phyloP scores from a whole-genome alignment of 257 asterid genomes.

The Solanum chiquidenum region DNA sequence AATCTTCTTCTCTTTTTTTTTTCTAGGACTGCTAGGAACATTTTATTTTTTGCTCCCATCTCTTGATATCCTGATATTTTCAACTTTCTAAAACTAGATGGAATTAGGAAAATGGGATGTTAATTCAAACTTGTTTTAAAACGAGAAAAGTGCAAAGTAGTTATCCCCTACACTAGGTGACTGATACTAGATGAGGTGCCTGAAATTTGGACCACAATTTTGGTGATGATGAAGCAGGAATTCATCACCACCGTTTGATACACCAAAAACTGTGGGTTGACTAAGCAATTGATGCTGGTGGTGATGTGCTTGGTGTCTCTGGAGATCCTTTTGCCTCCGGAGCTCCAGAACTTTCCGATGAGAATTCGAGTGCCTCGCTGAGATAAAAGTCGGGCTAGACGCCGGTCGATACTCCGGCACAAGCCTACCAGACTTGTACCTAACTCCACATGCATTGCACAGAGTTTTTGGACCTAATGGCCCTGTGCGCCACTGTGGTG shows the following conservation, averaged over 20 bases:
- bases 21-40: not conserved
- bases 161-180: not conserved
- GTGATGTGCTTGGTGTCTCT: conserved; percentile 20
- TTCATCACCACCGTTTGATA: conserved; percentile 66
- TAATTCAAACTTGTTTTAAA: not conserved
- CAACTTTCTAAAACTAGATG: conserved; percentile 13
- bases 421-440: conserved; percentile 89
- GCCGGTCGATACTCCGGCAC: conserved; percentile 99
- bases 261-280: conserved; percentile 57
- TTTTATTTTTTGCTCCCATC: not conserved
- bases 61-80: conserved; percentile 12
- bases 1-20: not conserved
- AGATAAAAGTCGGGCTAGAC: conserved; percentile 75
- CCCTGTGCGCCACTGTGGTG: conserved; percentile 98
- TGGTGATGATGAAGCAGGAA: conserved; percentile 59
- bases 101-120: conserved; percentile 32
- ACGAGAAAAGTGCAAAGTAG: not conserved
- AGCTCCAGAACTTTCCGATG: conserved; percentile 97
- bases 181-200: conserved; percentile 55
- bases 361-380: conserved; percentile 81
- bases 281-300: conserved; percentile 41
- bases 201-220: conserved; percentile 51
- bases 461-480: conserved; percentile 93
- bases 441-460: conserved; percentile 97
- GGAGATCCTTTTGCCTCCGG: conserved; percentile 79